Evolutionary conservation across 495 filamentous ascomycete genomes (phyloP).

Genomic region (Penicillium maclennaniae): DNA sequence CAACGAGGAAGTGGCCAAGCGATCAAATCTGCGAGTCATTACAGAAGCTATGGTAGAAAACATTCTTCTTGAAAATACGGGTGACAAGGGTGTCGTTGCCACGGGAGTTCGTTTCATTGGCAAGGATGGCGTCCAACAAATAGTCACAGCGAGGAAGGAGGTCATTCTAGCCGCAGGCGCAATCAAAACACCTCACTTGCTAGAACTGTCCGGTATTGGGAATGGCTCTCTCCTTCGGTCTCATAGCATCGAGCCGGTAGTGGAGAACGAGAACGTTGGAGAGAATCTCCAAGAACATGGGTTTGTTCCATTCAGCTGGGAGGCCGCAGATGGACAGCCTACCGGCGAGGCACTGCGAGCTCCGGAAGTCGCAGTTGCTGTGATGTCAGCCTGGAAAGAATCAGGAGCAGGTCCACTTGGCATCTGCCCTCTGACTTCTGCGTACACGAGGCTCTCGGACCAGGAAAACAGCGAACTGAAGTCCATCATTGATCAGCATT

Average conservation of each 20-base stretch:
- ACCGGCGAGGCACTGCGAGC: slow-evolving; percentile 10
- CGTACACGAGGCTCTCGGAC: slow-evolving; percentile 18
- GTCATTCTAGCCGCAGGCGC: slow-evolving; percentile 59
- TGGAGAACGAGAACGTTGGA: slow-evolving; percentile 43
- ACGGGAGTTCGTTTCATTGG: slow-evolving; percentile 30
- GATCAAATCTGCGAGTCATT: slow-evolving; percentile 44
- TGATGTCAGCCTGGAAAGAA: slow-evolving; percentile 21
- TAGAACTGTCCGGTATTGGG: slow-evolving; percentile 63
- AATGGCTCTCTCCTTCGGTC: slow-evolving; percentile 10
- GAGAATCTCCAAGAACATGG: slow-evolving; percentile 49
- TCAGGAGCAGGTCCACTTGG: slow-evolving; percentile 20
- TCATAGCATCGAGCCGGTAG: slow-evolving; percentile 4
- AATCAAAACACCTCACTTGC: slow-evolving; percentile 50
- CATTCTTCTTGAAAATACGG: slow-evolving; percentile 37
- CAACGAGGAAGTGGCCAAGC: slow-evolving; percentile 23
- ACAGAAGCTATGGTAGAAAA: slow-evolving; percentile 45
- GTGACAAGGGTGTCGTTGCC: slow-evolving; percentile 14
- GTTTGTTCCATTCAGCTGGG: slow-evolving; percentile 13
- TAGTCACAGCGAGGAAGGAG: slow-evolving; percentile 47
- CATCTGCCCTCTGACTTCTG: slow-evolving; percentile 11
- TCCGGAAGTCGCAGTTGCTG: slow-evolving; percentile 10
- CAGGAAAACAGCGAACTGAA: not conserved
- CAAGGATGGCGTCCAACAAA: slow-evolving; percentile 12
- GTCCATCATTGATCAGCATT: not conserved
- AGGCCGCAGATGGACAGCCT: slow-evolving; percentile 13